Conservation (phyloP, 2,329 filamentous ascomycete genomes). For the Epichloe brachyelytri region DNA sequence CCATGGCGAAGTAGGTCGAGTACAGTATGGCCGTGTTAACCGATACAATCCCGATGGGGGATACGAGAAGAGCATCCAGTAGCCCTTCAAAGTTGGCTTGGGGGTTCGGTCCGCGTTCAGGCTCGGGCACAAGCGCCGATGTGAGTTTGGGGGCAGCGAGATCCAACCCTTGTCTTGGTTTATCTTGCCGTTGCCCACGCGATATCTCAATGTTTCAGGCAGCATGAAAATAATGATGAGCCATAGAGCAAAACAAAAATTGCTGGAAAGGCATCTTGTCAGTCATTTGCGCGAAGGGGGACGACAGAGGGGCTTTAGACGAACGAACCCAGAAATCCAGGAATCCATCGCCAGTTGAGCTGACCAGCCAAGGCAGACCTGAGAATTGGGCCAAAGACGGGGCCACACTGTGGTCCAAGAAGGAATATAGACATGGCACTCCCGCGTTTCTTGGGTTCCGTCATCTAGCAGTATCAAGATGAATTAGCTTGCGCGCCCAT, state of each 20-base stretch:
- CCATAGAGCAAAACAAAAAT: constrained; percentile 18
- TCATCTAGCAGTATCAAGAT: constrained; percentile 10
- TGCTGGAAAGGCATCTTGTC: constrained; percentile 8
- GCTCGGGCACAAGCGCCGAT: constrained; percentile 12
- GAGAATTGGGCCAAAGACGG: constrained; percentile 28
- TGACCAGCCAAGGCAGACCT: constrained; percentile 25
- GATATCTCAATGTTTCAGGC: constrained; percentile 31
- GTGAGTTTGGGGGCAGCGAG: constrained; percentile 10
- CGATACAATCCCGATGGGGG: constrained; percentile 19
- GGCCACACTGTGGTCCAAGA: constrained; percentile 30
- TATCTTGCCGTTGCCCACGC: constrained; percentile 28
- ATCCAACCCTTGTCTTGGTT: constrained; percentile 11
- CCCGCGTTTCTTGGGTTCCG: constrained; percentile 24
- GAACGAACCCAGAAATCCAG: constrained; percentile 22
- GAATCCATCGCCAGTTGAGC: constrained; percentile 29
- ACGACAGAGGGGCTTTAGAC: no score
- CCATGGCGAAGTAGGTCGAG: constrained; percentile 20
- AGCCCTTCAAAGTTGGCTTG: constrained; percentile 16
- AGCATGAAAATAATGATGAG: constrained; percentile 21
- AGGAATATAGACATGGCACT: constrained; percentile 28
- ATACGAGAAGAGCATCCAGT: constrained; percentile 18
- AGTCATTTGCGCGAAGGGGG: neutral
- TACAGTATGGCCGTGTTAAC: constrained; percentile 22
- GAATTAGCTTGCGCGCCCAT: neutral
- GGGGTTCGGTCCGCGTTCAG: constrained; percentile 15